Base-by-base conservation (phyloP, 2,329 filamentous ascomycete genomes). In the Phoma sp. region DNA sequence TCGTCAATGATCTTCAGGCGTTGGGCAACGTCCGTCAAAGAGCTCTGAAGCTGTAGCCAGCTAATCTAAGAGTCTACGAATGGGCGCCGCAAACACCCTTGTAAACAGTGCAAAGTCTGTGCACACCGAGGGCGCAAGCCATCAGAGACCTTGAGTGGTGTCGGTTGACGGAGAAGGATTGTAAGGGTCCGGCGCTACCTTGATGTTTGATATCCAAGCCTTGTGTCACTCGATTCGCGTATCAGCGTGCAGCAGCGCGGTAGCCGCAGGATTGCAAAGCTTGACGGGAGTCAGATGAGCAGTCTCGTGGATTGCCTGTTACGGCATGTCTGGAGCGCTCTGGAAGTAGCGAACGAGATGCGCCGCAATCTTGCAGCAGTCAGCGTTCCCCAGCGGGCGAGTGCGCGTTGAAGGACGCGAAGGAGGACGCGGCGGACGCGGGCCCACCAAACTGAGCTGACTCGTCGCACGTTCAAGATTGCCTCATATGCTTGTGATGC, bases 131-230 rank as follows among this genome's bases (percentile, higher is more conserved):
- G 54, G 55, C 55, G 57, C 52, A 50, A 51, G 54, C 42, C 36
- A 35, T 27, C 33, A 41, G 22, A 50, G 50, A 52, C 39, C 33
- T 35, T 58, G 58, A 59, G 47, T 62, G 52, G 61, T 58, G 52
- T 59, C 62, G 59, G 57, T 58, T 61, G 57, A 60, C 54, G 60
- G 60, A 59, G 57, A 58, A 56, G 59, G 52, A 59, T 56, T 35
- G 42, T 37, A 55, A 53, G 57, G 53, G 40, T 55, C 36, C 50
- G 56, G 61, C 65, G 60, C 63, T 61, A 61, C 49, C 36, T 29
- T 59, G 51, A 54, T 30, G 57, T 63, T 53, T 61, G 59, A 61
- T 61, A 60, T 60, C 57, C 41, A 63, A 62, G 58, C 56, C 55
- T 48, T 57, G 61, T 58, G 52, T 55, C 36, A 62, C 62, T 46